Base-by-base conservation (phyloP, 495 filamentous ascomycete genomes). In the Polyplosphaeria fusca region DNA sequence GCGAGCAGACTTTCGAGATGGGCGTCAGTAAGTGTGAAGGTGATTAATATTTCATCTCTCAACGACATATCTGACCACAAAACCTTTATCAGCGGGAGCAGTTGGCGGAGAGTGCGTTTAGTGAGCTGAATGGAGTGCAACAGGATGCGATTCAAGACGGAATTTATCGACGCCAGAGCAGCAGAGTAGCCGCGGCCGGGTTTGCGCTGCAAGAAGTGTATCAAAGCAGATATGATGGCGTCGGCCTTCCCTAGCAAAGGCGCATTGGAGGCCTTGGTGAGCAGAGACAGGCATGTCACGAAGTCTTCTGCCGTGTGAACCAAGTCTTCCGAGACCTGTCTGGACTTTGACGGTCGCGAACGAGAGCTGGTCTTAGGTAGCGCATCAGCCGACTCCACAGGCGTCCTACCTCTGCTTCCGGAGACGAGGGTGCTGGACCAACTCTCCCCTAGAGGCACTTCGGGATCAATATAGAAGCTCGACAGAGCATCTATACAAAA, bases 81-180 rank as follows among this genome's bases (percentile, higher is more conserved):
- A 18, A 80, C 74, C 24, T 77, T 81, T 41, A 96, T 80, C 28
- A 89, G 67, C 2, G 89, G 88, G 19, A 95, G 65, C 42, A 92
- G 61, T 16, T 81, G 76, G 30, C 76, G 67, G 41, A 85, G 69
- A 23, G 83, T 71, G 30, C 71, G 74, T 55, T 78, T 76, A 12
- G 82, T 79, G 23, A 94, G 73, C 13, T 77, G 67, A 16, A 83
- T 76, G 52, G 87, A 78, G 64, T 94, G 86, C 28, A 83, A 81
- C 35, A 88, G 73, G 1, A 82, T 80, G 60, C 74, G 80, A 26
- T 73, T 73, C 38, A 93, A 68, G 28, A 96, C 71, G 59, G 74
- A 73, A 73, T 93, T 94, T 60, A 97, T 78, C 47, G 82, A 76
- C 37, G 82, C 84, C 60, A 96, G 87, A 18, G 84, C 86, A 46